Evolutionary conservation across 257 asterid genomes (phyloP), one percentile per base, ranked within the genome.

Genomic region (Eucommia ulmoides): DNA sequence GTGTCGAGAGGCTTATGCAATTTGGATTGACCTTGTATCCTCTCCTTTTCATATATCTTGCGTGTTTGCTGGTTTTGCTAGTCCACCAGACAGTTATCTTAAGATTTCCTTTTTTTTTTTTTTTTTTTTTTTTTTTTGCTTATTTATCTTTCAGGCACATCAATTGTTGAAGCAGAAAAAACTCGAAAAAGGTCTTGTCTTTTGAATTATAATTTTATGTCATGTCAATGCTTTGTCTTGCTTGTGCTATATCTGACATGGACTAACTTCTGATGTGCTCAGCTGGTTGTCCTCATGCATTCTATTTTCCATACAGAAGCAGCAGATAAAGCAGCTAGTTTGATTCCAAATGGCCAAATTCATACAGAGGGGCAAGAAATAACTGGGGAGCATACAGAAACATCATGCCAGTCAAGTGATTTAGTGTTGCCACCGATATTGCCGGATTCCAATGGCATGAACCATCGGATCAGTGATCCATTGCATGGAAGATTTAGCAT

Each of bases 131-230:
- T n/a, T n/a, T n/a, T n/a, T n/a, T n/a, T n/a, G n/a, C n/a, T n/a
- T n/a, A n/a, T n/a, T n/a, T n/a, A n/a, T 42, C 56, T 79, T 80
- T 69, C 83, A 91, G 99, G 95, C 99, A 55, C 84, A 81, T 56
- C 74, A 77, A 65, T 42, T 66, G 64, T 70, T 86, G 80, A 83
- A 79, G 81, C 78, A 77, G 78, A 84, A 69, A 78, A 77, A 70
- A 45, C 69, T 84, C 52, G 84, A 77, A 73, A 69, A 66, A 78
- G 72, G n/a, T 68, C 55, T 50, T 53, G 55, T 63, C 58, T 35
- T 48, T 53, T 18, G 17, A 41, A 46, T 51, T n/a, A n/a, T n/a
- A n/a, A n/a, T n/a, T n/a, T n/a, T n/a, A n/a, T n/a, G n/a, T n/a
- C n/a, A n/a, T n/a, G n/a, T n/a, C n/a, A n/a, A n/a, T n/a, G n/a